Evolutionary conservation across 2,329 filamentous ascomycete genomes (phyloP), one percentile per base, ranked within the genome.

Genomic region (Stemphylium vesicarium): DNA sequence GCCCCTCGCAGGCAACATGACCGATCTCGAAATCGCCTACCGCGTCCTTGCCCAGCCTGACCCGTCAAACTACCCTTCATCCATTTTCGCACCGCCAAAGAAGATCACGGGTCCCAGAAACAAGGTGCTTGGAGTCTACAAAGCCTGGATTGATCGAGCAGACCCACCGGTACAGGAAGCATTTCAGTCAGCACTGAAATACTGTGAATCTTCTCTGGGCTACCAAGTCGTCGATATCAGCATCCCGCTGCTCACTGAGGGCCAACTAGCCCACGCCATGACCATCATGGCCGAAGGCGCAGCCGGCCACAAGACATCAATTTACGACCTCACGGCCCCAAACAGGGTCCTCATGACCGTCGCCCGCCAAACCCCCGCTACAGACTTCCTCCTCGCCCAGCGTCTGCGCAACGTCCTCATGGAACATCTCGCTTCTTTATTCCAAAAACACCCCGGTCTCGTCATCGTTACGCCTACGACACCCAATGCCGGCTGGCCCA

Each of bases 21-120:
- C 87, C 32, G 93, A 96, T 67, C 84, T 97, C 5, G 88, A 89
- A 57, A 81, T 92, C 47, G 88, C 90, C n/a, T 97, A 95, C 78
- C 87, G 90, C 44, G 73, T 90, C 65, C 92, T 96, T 83, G 84
- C 90, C 2, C 83, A 86, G 47, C 89, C 91, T 0, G 84, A 96
- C 65, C 84, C 88, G 0, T 75, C 81, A 2, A 83, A 88, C 70
- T 78, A 82, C 0, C 75, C 82, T 7, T 88, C 89, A 15, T 76
- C 82, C 7, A 77, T 81, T 12, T 95, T 96, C 72, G 83, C 84
- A 0, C 80, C 85, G 5, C 75, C 80, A 4, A 49, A 59, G 4
- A 85, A 85, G 12, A 75, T 33, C 56, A 67, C 69, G 8, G 81
- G 80, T 1, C 57, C 67, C 9, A 65, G 65, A 6, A 71, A 59